Base-by-base conservation (phyloP, 2,329 filamentous ascomycete species). In the Fusarium irregulare region DNA sequence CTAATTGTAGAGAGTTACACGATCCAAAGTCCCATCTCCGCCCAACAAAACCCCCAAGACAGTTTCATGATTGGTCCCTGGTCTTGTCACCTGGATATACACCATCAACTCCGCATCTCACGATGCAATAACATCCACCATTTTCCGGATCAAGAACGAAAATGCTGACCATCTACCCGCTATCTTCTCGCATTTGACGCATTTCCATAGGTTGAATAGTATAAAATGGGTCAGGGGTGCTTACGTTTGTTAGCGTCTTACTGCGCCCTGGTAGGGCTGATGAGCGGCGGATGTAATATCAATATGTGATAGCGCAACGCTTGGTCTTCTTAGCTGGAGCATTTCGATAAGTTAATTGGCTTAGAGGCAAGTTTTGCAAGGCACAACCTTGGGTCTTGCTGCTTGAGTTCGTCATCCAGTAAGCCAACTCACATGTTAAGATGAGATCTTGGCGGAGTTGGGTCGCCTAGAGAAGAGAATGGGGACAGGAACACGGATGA, bases 351-450 rank as follows among this genome's bases (percentile, higher is more conserved):
- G 5, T 37, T 12, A 4, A 51, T 70, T 70, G 51, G 51, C 11
- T 34, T 34, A 42, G 18, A 37, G 20, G 2, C 2, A 25, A 25
- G 23, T 30, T 9, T 28, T 20, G 16, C 28, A 30, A 18, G 8
- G n/a, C 18, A 8, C 1, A 16, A 25, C 34, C n/a, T 25, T 25
- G 23, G 16, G 14, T 30, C 23, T 53, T 37, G 18, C 16, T 8
- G 12, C n/a, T 28, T 21, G 21, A 57, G 60, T n/a, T 21, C 27
- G 21, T 67, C 62, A 65, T 57, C 51, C 56, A 62, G 47, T 66
- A 45, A 40, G 63, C 20, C 41, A 48, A 13, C 49, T 41, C 40
- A 25, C 34, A 53, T 44, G 8, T 23, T 32, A 37, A 13, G 7
- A 40, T 18, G 7, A 21, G 7, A 41, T 40, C 32, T 34, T 34